Conservation (phyloP, 2,329 filamentous ascomycete species). For the Juglanconis oblonga region DNA sequence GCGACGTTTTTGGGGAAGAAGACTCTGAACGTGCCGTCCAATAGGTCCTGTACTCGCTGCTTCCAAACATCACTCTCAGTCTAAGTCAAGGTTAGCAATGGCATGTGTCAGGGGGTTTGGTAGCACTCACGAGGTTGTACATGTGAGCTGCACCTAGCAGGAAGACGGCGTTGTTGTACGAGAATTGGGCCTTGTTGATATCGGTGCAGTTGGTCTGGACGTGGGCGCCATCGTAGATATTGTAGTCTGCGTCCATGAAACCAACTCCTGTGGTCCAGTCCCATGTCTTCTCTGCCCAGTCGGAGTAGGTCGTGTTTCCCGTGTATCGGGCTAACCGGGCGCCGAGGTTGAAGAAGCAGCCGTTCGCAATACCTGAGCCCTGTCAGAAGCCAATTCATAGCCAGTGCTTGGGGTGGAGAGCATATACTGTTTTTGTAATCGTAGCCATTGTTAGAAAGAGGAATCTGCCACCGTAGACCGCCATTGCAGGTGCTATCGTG, state of each 20-base stretch:
- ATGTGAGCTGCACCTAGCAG: constrained; percentile 53
- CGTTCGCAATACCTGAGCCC: constrained; percentile 41
- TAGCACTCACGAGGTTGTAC: constrained; percentile 32
- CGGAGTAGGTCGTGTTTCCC: constrained; percentile 69
- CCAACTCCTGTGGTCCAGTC: constrained; percentile 61
- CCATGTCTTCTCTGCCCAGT: constrained; percentile 74
- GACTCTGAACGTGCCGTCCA: constrained; percentile 27
- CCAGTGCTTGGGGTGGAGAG: no score
- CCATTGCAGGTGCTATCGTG: constrained; percentile 60
- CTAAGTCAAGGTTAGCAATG: constrained; percentile 1
- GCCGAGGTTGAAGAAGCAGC: constrained; percentile 49
- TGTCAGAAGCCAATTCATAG: neutral
- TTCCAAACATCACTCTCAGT: constrained; percentile 17
- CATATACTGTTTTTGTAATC: constrained; percentile 56
- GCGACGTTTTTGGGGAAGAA: constrained; percentile 28
- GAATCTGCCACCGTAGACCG: constrained; percentile 82
- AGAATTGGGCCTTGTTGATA: constrained; percentile 49
- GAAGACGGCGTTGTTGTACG: constrained; percentile 82
- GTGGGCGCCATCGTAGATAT: constrained; percentile 61
- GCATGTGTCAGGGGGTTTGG: neutral
- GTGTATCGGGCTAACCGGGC: constrained; percentile 69
- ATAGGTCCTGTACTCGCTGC: constrained; percentile 13
- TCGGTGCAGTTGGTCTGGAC: constrained; percentile 52
- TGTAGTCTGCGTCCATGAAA: constrained; percentile 58
- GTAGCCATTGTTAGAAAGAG: constrained; percentile 76